Percentiles rank a stretch among this genome's conserved stretches.
phyloP scores from a whole-genome alignment of 2,329 filamentous ascomycete species.

The Calonectria multiphialidica region DNA sequence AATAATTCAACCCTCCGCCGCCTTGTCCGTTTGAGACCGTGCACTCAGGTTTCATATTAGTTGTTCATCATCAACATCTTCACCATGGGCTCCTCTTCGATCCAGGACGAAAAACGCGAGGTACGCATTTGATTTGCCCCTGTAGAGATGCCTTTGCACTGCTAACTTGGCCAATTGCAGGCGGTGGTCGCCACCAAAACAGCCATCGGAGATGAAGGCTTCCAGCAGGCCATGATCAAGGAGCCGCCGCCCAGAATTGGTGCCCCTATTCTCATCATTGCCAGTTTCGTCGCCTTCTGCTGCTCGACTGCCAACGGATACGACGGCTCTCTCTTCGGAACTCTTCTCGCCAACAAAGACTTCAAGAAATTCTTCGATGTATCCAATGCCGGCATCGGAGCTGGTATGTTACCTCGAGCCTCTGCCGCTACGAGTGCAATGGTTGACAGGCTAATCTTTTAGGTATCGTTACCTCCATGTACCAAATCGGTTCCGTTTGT shows the following conservation, averaged over 20 bases:
- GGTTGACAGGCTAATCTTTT: not conserved
- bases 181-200: constrained; percentile 34
- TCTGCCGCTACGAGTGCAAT: too few species aligned
- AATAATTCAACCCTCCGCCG: not conserved
- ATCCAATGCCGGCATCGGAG: constrained; percentile 37
- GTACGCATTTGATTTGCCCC: not conserved
- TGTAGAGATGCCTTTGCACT: not conserved
- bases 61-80: not conserved
- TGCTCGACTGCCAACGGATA: constrained; percentile 47
- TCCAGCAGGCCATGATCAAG: constrained; percentile 46
- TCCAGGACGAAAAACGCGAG: not conserved
- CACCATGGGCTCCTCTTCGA: constrained; percentile 1
- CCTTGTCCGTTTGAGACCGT: not conserved
- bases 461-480: constrained; percentile 52
- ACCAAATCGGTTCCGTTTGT: constrained; percentile 62
- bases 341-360: constrained; percentile 58
- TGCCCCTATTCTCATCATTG: constrained; percentile 34
- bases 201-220: constrained; percentile 42
- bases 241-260: constrained; percentile 40
- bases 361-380: constrained; percentile 62
- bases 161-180: not conserved
- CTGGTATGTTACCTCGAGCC: constrained; percentile 23
- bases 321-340: constrained; percentile 64
- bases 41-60: not conserved
- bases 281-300: constrained; percentile 43